Base-by-base conservation (phyloP, 2,329 filamentous ascomycete species). In the Cytospora schulzeri region DNA sequence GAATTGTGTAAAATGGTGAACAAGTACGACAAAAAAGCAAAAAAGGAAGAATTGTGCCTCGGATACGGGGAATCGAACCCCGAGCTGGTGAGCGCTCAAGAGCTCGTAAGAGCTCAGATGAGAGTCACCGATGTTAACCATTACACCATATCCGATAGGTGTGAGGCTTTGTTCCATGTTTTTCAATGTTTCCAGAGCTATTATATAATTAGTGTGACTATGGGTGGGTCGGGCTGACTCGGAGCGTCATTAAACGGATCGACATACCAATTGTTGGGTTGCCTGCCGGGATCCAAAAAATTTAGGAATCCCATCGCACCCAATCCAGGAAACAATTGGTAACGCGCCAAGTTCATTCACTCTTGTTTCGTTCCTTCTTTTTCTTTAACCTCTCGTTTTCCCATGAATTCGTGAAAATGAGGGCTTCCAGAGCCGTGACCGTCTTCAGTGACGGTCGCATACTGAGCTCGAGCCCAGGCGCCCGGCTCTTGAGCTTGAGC, bases 381-480 rank as follows among this genome's bases (percentile, higher is more conserved):
- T 56, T 35, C n/a, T n/a, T n/a, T n/a, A 33, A 66, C 33, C 66
- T 60, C 57, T 58, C 66, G 57, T 64, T 67, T 59, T 65, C 56
- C 57, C 63, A 68, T 69, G 65, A 62, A 53, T 68, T 54, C 70
- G 62, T 64, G 67, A 76, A 68, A 58, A 80, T 80, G 78, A 77
- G 77, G 76, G 76, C 73, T 55, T 73, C 75, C 68, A 71, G 76
- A 72, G 73, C 75, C 55, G 75, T 74, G 68, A 73, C 75, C 69
- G 73, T 76, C 68, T 67, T 79, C 62, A 74, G 74, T 60, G 76
- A 76, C 73, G 73, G 75, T 69, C 73, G 76, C 56, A 71, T 76
- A 62, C 64, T 76, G 52, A 70, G 71, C 38, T 71, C 73, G 24
- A 73, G 74, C 67, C 73, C 70, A 53, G 75, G 73, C 58, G 69